Conservation (phyloP, 1,139 yeast species). For the Petasospora rhodanensis region DNA sequence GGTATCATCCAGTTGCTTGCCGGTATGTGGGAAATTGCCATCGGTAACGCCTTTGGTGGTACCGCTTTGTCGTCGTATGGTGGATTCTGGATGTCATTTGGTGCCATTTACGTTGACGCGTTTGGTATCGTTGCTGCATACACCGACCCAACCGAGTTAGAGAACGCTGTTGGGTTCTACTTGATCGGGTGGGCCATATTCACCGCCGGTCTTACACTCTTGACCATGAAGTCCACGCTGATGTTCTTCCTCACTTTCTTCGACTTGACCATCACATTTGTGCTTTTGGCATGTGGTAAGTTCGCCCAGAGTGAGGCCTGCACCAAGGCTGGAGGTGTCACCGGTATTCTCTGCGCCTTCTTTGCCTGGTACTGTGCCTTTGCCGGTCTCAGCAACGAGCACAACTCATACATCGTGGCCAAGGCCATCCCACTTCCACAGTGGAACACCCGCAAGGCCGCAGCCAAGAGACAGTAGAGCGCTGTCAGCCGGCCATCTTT, state of each 20-base stretch:
- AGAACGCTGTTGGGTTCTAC: constrained; percentile 67
- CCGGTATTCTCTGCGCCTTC: constrained; percentile 76
- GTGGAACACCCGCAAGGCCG: constrained; percentile 8
- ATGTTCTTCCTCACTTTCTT: constrained; percentile 69
- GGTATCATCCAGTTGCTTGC: constrained; percentile 66
- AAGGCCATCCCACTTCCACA: constrained; percentile 24
- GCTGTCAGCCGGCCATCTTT: too few species aligned
- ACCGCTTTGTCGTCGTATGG: constrained; percentile 79
- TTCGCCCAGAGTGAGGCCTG: constrained; percentile 30
- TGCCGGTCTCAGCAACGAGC: constrained; percentile 79
- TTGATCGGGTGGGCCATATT: constrained; percentile 78
- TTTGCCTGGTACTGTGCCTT: constrained; percentile 87
- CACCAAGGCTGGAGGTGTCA: constrained; percentile 71
- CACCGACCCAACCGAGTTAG: constrained; percentile 35
- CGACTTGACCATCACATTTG: constrained; percentile 58
- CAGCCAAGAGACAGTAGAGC: constrained; percentile 7
- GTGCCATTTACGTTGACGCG: constrained; percentile 64
- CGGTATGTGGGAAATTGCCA: constrained; percentile 72
- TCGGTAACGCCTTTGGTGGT: constrained; percentile 89
- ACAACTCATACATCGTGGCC: constrained; percentile 60
- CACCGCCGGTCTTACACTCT: constrained; percentile 59
- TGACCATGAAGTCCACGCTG: constrained; percentile 76
- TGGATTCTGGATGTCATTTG: constrained; percentile 83
- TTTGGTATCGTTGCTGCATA: constrained; percentile 67
- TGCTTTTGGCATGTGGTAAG: constrained; percentile 50